phyloP scores from a whole-genome alignment of 768 basidiomycete species.

The Tephrocybe sp. region DNA sequence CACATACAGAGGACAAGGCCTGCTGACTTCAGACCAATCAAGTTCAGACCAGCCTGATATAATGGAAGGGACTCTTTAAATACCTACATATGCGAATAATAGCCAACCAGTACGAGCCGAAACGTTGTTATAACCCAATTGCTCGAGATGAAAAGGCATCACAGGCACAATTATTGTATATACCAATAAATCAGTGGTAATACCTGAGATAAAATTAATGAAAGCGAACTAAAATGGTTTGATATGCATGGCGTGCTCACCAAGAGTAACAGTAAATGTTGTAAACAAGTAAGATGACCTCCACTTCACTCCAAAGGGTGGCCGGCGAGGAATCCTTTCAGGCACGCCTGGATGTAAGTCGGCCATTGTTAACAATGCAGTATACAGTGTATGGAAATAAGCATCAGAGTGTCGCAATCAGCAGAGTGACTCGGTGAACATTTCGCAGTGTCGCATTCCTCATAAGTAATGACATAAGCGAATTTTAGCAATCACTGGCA shows the following conservation, averaged over 20 bases:
- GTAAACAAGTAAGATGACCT: constrained; percentile 56
- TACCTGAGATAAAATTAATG: constrained; percentile 24
- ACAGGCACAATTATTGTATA: constrained; percentile 64
- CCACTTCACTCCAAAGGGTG: constrained; percentile 50
- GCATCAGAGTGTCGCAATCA: too few relatives aligned
- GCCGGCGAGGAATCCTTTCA: background rate
- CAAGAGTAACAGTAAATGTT: constrained; percentile 51
- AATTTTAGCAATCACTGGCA: too few relatives aligned
- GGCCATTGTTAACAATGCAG: too few relatives aligned
- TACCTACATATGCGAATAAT: constrained; percentile 53
- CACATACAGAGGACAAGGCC: constrained; percentile 52
- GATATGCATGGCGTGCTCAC: constrained; percentile 26
- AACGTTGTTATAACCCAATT: constrained; percentile 39
- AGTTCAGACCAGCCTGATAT: background rate
- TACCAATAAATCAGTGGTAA: constrained; percentile 52
- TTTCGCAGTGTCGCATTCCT: too few relatives aligned
- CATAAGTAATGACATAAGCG: too few relatives aligned
- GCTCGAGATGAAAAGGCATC: constrained; percentile 59
- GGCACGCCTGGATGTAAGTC: too few relatives aligned
- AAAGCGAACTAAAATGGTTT: background rate
- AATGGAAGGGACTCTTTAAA: background rate
- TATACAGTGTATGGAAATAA: too few relatives aligned
- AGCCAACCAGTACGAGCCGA: constrained; percentile 59
- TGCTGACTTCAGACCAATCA: constrained; percentile 37
- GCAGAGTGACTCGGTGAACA: too few relatives aligned